These are phyloP conservation scores for Blastomyces percursus DNA, from an alignment of 2,329 filamentous ascomycete species.

Conservation along the genomic window DNA sequence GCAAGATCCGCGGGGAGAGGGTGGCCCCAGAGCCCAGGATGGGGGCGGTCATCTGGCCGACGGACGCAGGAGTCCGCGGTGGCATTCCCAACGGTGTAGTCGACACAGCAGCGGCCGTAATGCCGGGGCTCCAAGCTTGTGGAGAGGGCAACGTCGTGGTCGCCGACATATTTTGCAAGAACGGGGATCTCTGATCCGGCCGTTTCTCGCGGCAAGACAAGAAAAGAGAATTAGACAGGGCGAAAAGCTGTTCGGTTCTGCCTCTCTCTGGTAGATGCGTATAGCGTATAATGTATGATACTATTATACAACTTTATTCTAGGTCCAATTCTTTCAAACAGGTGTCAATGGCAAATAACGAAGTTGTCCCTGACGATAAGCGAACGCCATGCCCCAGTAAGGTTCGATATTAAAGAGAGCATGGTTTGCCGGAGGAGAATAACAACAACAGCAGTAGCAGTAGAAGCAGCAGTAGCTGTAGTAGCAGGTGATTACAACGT, in stretches of 20 bases:
- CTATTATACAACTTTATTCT: neutral
- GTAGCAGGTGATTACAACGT: neutral
- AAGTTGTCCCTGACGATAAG: neutral
- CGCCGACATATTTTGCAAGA: constrained; percentile 17
- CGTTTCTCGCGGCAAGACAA: neutral
- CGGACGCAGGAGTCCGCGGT: constrained; percentile 43
- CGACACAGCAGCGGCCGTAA: constrained; percentile 18
- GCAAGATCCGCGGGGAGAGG: constrained; percentile 33
- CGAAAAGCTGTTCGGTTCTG: no score
- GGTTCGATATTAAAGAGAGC: neutral
- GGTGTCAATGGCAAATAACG: neutral
- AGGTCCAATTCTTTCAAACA: neutral
- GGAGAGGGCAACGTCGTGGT: constrained; percentile 17
- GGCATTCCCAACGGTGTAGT: constrained; percentile 43
- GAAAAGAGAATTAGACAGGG: neutral
- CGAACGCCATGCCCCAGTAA: constrained; percentile 1
- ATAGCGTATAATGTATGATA: neutral
- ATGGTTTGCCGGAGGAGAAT: neutral
- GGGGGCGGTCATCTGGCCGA: constrained; percentile 45
- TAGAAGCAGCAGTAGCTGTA: neutral
- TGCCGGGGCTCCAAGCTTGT: constrained; percentile 12
- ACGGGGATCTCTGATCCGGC: neutral
- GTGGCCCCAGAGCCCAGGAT: constrained; percentile 37
- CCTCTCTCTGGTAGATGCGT: neutral
- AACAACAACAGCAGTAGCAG: neutral